Evolutionary conservation across 495 filamentous ascomycete species (phyloP), one percentile per base, ranked within the genome.

Genomic region (Annulohypoxylon bovei): DNA sequence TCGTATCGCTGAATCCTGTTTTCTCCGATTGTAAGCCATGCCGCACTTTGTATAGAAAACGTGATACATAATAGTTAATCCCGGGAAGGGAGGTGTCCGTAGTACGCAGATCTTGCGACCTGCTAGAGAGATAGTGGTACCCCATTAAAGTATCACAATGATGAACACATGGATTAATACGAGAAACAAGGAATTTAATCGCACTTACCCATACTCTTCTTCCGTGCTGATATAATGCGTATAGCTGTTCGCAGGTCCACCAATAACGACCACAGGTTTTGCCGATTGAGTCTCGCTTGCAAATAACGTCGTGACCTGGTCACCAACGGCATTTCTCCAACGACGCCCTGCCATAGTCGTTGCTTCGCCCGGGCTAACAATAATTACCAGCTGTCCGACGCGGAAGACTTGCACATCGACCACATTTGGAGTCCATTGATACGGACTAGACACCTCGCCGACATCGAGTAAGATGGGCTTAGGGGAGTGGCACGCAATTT

Each of bases 211-310:
- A 76, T 98, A 99, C 75, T 99, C 95, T 76, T 98, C 93, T 72
- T 93, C 88, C 0, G 95, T 99, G 8, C 93, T 81, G 79, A 97
- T 96, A 78, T 99, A 99, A 77, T 99, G 95, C 12, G 95, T 93
- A 77, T 99, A 99, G 72, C 87, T 93, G 79, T 99, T 99, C 7
- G 94, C 92, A 4, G 95, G 95, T 0, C 92, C 93, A n/a, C 95
- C 95, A 12, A 99, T 82, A 22, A 98, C 92, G 8, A 96, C 91
- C 16, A 93, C 79, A 1, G 93, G 93, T 1, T 86, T 76, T 32
- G 68, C 65, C 11, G 71, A 55, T 3, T 69, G 76, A 47, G 42
- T 61, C n/a, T 82, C 75, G 61, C 81, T 50, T 6, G 65, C 33
- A 6, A 90, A 83, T 0, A 83, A 76, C 1, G 79, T 65, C 6